phyloP scores from a whole-genome alignment of 192 early-diverging fungal genomes.

The Gigaspora rosea region DNA sequence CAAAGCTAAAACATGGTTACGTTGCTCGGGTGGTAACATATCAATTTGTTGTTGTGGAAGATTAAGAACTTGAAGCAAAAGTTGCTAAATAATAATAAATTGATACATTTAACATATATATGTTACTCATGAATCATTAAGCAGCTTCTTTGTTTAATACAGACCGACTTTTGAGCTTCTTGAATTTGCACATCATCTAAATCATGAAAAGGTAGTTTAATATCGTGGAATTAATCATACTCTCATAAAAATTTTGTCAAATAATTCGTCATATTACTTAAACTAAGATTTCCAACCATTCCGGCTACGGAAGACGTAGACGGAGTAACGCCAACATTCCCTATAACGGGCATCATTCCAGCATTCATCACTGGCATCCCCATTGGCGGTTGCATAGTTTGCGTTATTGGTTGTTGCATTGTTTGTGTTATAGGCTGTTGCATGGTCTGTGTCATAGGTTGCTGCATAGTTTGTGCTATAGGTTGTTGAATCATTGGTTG shows the following conservation, averaged over 20 bases:
- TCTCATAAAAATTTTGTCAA: too few species aligned
- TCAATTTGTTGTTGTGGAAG: conserved; percentile 27
- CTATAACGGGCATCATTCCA: background rate
- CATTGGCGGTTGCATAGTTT: conserved; percentile 17
- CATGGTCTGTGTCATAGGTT: conserved; percentile 25
- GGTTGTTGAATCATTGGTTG: conserved; percentile 34
- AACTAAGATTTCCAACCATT: conserved; percentile 15
- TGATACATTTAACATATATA: background rate
- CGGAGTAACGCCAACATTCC: background rate
- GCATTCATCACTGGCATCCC: conserved; percentile 3
- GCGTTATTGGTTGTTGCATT: conserved; percentile 23
- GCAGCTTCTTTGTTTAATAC: background rate
- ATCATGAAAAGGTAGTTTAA: too few species aligned
- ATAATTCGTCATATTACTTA: too few species aligned
- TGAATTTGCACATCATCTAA: conserved; percentile 17
- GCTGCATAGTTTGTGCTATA: conserved; percentile 31
- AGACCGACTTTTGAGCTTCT: conserved; percentile 1
- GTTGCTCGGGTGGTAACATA: conserved; percentile 23
- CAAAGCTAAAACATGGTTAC: conserved; percentile 2
- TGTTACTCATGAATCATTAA: background rate
- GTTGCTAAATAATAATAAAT: conserved; percentile 6
- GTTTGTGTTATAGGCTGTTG: conserved; percentile 33
- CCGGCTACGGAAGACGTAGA: too few species aligned
- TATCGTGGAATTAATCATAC: too few species aligned
- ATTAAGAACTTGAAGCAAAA: conserved; percentile 23